Evolutionary conservation across 1,139 yeast genomes (phyloP).

Genomic region (Taphrina sp.): DNA sequence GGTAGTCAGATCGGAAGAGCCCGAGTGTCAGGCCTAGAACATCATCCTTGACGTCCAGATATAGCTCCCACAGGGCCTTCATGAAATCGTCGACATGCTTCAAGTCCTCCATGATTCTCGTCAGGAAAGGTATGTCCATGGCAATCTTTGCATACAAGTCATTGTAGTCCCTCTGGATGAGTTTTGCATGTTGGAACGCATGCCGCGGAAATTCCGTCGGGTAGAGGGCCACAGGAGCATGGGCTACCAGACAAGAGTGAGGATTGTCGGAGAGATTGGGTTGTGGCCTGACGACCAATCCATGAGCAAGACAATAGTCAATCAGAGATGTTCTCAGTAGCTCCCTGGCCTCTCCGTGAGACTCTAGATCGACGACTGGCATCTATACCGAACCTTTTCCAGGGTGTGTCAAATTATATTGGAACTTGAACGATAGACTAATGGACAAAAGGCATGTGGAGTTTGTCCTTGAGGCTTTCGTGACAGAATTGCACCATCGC

Average conservation of each 20-base stretch:
- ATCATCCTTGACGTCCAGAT: slow-evolving; percentile 50
- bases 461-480: no score
- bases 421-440: neutral
- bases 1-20: slow-evolving; percentile 84
- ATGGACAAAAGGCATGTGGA: no score
- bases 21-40: slow-evolving; percentile 77
- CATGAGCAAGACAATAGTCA: slow-evolving; percentile 39
- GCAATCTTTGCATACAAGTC: slow-evolving; percentile 66
- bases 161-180: slow-evolving; percentile 69
- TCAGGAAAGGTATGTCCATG: slow-evolving; percentile 61
- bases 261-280: slow-evolving; percentile 40
- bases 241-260: slow-evolving; percentile 42
- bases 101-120: slow-evolving; percentile 52
- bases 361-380: neutral
- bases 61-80: slow-evolving; percentile 66
- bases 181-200: slow-evolving; percentile 64
- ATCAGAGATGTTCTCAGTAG: slow-evolving; percentile 31
- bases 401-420: neutral
- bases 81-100: slow-evolving; percentile 58
- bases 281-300: slow-evolving; percentile 37
- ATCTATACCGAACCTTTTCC: neutral
- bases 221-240: slow-evolving; percentile 82
- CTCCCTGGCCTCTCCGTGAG: neutral
- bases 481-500: no score
- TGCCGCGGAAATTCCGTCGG: slow-evolving; percentile 82